Percentiles rank a stretch among this genome's conserved stretches.
These are phyloP conservation scores for Saccharomycopsis javanensis DNA, from an alignment of 805 yeast species.

Conservation along the genomic window DNA sequence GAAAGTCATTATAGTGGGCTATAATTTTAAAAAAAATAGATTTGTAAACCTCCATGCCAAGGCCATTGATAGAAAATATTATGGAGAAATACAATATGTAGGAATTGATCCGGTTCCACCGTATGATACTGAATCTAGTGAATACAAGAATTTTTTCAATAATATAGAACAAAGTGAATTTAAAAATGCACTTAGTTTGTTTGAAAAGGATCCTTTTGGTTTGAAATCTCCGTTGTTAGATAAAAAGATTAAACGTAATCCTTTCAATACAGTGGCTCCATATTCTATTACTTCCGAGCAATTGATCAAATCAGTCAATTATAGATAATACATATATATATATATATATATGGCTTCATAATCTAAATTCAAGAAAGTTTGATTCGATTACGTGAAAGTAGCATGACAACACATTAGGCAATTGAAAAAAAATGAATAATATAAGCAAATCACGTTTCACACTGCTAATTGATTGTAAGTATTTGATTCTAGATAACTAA, in stretches of 20 bases:
- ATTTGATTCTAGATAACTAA: no score
- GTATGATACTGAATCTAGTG: conserved; percentile 21
- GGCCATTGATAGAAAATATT: conserved; percentile 30
- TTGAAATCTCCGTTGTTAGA: conserved; percentile 31
- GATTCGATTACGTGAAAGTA: no score
- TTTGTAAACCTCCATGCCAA: conserved; percentile 45
- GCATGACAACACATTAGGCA: no score
- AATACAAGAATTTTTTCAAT: conserved; percentile 32
- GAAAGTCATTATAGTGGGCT: conserved; percentile 52
- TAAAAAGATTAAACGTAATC: conserved; percentile 50
- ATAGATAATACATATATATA: no score
- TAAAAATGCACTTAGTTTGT: conserved; percentile 43
- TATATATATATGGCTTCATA: not conserved
- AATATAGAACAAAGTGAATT: conserved; percentile 41
- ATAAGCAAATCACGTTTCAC: no score
- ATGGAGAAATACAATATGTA: conserved; percentile 34
- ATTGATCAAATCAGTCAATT: not conserved
- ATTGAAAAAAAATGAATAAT: no score
- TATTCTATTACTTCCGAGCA: conserved; percentile 22
- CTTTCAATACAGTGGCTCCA: conserved; percentile 36
- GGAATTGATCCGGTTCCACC: conserved; percentile 50
- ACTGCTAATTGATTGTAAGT: no score
- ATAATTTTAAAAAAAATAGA: conserved; percentile 59
- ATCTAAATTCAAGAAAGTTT: not conserved
- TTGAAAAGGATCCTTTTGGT: conserved; percentile 51